Percentiles rank a stretch among this genome's conserved stretches.
These are phyloP conservation scores for Begonia fuchsioides DNA, from an alignment of 306 rosid genomes.

Conservation along the genomic window DNA sequence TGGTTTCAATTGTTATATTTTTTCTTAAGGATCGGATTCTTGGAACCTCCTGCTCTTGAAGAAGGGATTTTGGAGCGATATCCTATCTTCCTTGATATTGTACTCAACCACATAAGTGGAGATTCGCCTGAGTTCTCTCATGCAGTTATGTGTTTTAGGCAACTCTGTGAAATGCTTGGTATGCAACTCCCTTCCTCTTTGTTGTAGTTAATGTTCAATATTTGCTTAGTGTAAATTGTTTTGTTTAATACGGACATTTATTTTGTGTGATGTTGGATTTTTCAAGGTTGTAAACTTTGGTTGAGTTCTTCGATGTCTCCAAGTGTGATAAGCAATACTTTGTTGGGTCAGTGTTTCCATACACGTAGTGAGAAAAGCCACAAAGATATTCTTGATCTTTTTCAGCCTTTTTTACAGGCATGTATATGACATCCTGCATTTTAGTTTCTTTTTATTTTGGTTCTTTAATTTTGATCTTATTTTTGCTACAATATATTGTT, in stretches of 20 bases:
- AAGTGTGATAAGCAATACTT: constrained; percentile 85
- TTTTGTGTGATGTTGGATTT: constrained; percentile 2
- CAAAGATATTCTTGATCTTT: constrained; percentile 86
- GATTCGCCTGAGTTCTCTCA: constrained; percentile 82
- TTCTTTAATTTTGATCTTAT: background rate
- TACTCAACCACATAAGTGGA: constrained; percentile 80
- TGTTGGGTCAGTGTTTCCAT: constrained; percentile 96
- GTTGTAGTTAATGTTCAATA: constrained; percentile 7
- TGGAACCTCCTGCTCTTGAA: constrained; percentile 90
- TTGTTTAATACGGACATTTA: constrained; percentile 2
- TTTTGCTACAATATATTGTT: constrained; percentile 2
- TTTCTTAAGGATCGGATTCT: constrained; percentile 69
- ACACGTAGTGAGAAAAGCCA: constrained; percentile 85
- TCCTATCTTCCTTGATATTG: constrained; percentile 84
- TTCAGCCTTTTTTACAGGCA: constrained; percentile 89
- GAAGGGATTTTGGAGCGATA: constrained; percentile 91
- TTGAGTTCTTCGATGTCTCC: constrained; percentile 86
- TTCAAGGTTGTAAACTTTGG: constrained; percentile 91
- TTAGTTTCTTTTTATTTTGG: constrained; percentile 11
- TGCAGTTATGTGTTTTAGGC: constrained; percentile 80
- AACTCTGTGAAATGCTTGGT: constrained; percentile 92
- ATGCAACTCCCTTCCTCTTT: constrained; percentile 12
- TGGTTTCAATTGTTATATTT: constrained; percentile 15
- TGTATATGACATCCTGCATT: constrained; percentile 20
- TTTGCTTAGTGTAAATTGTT: constrained; percentile 12